A percentile compares a stretch with the other conserved stretches of the same genome.
Evolutionary conservation across 2,329 filamentous ascomycete genomes (phyloP).

Genomic region (Colletotrichum sp.): DNA sequence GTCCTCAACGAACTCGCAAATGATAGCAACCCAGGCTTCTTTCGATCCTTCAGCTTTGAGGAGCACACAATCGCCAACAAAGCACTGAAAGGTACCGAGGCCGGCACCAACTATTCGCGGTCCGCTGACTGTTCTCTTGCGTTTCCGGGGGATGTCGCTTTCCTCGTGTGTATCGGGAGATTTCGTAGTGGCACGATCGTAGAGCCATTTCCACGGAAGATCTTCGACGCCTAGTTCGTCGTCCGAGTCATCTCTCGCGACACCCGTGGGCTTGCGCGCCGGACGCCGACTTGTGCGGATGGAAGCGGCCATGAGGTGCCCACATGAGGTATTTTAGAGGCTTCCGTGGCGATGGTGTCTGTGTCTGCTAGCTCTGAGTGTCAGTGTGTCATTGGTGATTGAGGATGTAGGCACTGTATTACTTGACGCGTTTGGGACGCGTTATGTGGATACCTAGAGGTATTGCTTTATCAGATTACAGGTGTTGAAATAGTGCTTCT

Average conservation of each 20-base stretch:
- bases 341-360: background rate
- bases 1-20: slow-evolving; percentile 80
- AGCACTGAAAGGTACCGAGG: slow-evolving; percentile 82
- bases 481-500: too few species aligned
- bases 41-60: slow-evolving; percentile 86
- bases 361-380: background rate
- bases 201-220: slow-evolving; percentile 81
- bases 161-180: background rate
- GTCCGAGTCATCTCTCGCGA: slow-evolving; percentile 81
- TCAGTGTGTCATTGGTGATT: background rate
- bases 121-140: background rate
- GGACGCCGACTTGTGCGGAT: background rate
- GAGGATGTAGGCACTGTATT: background rate
- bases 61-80: slow-evolving; percentile 81
- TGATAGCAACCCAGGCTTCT: slow-evolving; percentile 91
- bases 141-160: background rate
- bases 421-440: background rate
- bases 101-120: slow-evolving; percentile 75
- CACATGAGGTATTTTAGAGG: background rate
- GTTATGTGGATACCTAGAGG: background rate
- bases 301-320: background rate
- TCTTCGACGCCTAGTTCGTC: slow-evolving; percentile 82
- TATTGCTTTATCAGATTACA: too few species aligned
- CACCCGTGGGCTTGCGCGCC: slow-evolving; percentile 47
- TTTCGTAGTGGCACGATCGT: slow-evolving; percentile 45